phyloP scores from a whole-genome alignment of 2,329 filamentous ascomycete genomes.

The Pyrenochaeta sp. region DNA sequence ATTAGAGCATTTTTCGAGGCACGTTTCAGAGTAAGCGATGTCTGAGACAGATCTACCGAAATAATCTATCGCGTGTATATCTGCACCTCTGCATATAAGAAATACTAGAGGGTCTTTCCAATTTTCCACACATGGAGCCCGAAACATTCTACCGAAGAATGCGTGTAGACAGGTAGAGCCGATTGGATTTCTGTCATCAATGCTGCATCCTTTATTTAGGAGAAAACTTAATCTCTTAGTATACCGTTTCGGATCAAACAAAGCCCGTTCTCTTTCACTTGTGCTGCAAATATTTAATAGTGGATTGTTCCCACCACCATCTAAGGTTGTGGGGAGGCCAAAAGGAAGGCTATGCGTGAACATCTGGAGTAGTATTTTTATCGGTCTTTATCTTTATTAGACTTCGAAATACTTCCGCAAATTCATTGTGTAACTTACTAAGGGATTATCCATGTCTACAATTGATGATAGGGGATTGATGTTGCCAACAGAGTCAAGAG shows the following conservation, averaged over 20 bases:
- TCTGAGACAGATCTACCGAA: background rate
- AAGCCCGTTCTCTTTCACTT: too few relatives aligned
- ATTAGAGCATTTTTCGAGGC: background rate
- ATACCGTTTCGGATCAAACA: background rate
- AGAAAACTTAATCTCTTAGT: background rate
- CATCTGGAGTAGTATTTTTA: background rate
- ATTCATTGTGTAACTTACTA: background rate
- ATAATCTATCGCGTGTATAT: background rate
- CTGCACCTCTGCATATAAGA: background rate
- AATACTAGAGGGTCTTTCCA: background rate
- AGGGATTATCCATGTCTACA: background rate
- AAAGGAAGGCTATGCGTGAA: background rate
- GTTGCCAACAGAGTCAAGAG: background rate
- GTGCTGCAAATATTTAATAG: background rate
- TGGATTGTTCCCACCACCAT: background rate
- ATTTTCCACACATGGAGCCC: background rate
- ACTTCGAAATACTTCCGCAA: too few relatives aligned
- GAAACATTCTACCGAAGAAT: background rate
- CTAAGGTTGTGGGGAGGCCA: background rate
- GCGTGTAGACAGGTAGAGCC: background rate
- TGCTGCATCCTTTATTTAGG: background rate
- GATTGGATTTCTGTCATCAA: background rate
- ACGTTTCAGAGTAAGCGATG: background rate
- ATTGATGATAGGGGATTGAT: background rate
- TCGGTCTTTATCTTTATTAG: background rate